Evolutionary conservation across 805 yeast genomes (phyloP).

Genomic region (Torulaspora franciscae): DNA sequence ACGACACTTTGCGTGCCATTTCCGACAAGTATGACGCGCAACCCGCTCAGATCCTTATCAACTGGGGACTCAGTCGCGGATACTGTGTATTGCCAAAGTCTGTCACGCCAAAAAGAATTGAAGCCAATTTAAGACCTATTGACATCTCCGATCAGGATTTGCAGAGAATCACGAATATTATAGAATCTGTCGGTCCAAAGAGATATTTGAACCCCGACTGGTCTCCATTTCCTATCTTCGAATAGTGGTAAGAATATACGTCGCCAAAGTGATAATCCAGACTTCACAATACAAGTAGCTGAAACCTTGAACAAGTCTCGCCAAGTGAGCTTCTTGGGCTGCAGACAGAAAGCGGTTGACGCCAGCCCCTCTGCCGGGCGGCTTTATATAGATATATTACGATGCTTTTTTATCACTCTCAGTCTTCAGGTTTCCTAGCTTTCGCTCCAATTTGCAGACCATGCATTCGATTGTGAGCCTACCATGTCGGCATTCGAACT

Average conservation of each 20-base stretch:
- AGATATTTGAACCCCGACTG: conserved; percentile 32
- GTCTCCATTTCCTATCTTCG: conserved; percentile 22
- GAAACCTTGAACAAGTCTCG: no score
- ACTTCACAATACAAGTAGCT: no score
- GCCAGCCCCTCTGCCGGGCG: no score
- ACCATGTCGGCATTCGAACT: no score
- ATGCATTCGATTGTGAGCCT: no score
- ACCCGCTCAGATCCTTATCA: conserved; percentile 50
- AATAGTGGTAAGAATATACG: conserved; percentile 4
- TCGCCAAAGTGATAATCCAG: no score
- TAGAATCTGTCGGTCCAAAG: conserved; percentile 29
- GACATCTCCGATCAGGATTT: conserved; percentile 38
- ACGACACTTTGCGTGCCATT: conserved; percentile 40
- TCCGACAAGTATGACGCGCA: conserved; percentile 40
- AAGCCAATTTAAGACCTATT: conserved; percentile 32
- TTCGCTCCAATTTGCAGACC: no score
- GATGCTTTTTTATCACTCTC: no score
- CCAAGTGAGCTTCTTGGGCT: no score
- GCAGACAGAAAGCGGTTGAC: no score
- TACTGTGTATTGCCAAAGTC: conserved; percentile 53
- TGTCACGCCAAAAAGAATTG: conserved; percentile 42
- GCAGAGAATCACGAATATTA: conserved; percentile 26
- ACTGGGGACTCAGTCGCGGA: conserved; percentile 59
- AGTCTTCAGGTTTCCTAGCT: no score
- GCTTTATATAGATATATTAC: no score